These are phyloP conservation scores for Aaosphaeria arxii DNA, from an alignment of 2,329 filamentous ascomycete species.

Conservation along the genomic window DNA sequence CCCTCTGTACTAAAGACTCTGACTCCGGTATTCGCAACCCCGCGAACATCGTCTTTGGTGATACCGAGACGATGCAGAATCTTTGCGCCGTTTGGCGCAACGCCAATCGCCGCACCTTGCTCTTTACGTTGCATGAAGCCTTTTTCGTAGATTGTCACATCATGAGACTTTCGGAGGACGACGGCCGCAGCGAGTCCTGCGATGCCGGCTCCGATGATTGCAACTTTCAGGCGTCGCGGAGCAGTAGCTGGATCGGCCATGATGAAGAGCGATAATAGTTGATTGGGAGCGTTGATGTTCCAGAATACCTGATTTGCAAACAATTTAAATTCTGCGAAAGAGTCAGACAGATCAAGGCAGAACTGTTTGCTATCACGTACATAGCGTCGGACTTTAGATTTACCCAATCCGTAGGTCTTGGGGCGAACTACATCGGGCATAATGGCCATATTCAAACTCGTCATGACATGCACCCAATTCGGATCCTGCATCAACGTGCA, in stretches of 20 bases:
- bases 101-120: conserved; percentile 1
- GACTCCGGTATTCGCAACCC: background rate
- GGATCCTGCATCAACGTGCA: no score
- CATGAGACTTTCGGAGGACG: conserved; percentile 5
- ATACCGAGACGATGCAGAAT: background rate
- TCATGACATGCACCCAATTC: no score
- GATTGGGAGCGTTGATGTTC: no score
- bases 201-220: conserved; percentile 6
- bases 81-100: conserved; percentile 1
- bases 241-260: background rate
- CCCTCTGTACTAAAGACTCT: background rate
- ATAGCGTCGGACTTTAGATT: no score
- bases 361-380: no score
- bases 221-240: background rate
- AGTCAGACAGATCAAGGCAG: no score
- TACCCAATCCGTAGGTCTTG: no score
- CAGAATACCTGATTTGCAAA: no score
- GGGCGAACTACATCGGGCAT: no score
- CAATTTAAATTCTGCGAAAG: no score
- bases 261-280: no score
- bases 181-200: conserved; percentile 7
- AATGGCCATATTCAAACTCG: no score
- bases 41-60: background rate
- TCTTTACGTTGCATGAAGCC: background rate
- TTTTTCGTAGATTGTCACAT: background rate